These are phyloP conservation scores for Tetracladium marchalianum DNA, from an alignment of 495 filamentous ascomycete genomes.

Conservation along the genomic window DNA sequence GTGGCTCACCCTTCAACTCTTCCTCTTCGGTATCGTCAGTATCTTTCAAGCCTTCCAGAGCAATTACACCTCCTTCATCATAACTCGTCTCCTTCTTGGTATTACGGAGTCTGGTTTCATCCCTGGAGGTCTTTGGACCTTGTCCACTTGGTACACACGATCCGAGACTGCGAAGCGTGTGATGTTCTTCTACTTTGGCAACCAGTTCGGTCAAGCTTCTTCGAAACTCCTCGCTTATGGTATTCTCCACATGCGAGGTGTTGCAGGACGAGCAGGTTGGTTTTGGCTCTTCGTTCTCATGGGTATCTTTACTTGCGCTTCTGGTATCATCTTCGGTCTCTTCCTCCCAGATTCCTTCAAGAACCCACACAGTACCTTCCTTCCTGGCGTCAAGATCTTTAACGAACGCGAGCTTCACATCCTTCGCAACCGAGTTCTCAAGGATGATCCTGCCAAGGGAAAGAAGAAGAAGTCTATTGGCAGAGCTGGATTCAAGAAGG, in stretches of 20 bases:
- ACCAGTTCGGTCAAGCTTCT: slow-evolving; percentile 38
- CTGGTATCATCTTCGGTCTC: background rate
- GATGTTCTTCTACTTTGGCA: slow-evolving; percentile 64
- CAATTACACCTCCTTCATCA: slow-evolving; percentile 66
- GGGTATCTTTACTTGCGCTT: background rate
- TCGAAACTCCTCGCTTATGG: slow-evolving; percentile 42
- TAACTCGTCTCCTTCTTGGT: slow-evolving; percentile 76
- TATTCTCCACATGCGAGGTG: slow-evolving; percentile 38
- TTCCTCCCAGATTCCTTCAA: background rate
- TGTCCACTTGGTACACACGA: slow-evolving; percentile 53
- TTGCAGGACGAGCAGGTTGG: slow-evolving; percentile 41
- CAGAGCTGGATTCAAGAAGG: slow-evolving; percentile 27
- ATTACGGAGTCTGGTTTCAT: slow-evolving; percentile 84
- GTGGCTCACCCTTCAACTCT: slow-evolving; percentile 73
- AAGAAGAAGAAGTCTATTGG: background rate
- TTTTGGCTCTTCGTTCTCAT: slow-evolving; percentile 48
- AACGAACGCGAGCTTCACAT: background rate
- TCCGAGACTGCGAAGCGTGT: slow-evolving; percentile 78
- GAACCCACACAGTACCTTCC: slow-evolving; percentile 8
- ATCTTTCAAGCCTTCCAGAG: slow-evolving; percentile 67
- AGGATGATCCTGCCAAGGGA: background rate
- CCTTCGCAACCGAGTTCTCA: background rate
- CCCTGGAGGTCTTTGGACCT: slow-evolving; percentile 67
- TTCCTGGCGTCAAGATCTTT: background rate
- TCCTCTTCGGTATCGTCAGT: slow-evolving; percentile 67